Percentiles rank a stretch among this genome's conserved stretches.
Evolutionary conservation across 257 asterid genomes (phyloP).

Genomic region (Petrea volubilis): DNA sequence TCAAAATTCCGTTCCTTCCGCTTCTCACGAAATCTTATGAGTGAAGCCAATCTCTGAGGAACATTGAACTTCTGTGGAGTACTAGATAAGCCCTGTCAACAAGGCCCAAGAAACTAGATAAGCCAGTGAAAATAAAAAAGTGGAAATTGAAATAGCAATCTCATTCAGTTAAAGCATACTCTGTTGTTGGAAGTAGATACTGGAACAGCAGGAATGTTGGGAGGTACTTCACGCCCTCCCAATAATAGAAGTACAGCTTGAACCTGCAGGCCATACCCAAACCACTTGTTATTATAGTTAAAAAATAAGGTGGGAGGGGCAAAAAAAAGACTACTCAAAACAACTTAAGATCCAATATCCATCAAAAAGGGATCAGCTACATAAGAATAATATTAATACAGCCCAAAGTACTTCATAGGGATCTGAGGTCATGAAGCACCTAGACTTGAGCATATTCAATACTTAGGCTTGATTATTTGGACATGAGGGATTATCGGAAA

Average conservation of each 20-base stretch:
- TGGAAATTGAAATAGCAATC: background rate
- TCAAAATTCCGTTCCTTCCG: conserved; percentile 78
- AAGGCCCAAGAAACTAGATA: background rate
- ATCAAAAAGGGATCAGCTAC: background rate
- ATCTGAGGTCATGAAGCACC: conserved; percentile 2
- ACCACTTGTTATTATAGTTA: conserved; percentile 2
- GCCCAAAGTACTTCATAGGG: background rate
- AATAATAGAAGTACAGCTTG: conserved; percentile 78
- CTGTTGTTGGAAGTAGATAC: conserved; percentile 41
- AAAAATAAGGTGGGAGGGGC: background rate
- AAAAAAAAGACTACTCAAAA: background rate
- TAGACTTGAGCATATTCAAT: background rate
- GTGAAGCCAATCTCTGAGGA: conserved; percentile 70
- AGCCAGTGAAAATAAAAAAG: background rate
- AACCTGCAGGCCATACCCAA: conserved; percentile 48
- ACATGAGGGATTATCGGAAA: background rate
- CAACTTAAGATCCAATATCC: background rate
- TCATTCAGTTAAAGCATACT: conserved; percentile 39
- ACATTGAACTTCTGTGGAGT: conserved; percentile 60
- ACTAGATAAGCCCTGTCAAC: conserved; percentile 43
- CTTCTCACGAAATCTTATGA: conserved; percentile 72
- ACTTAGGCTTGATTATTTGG: background rate
- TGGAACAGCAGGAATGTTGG: conserved; percentile 52
- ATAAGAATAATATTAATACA: background rate
- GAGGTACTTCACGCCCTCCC: conserved; percentile 76